Conservation (phyloP, 768 basidiomycete species). For the Podaxis sp. region DNA sequence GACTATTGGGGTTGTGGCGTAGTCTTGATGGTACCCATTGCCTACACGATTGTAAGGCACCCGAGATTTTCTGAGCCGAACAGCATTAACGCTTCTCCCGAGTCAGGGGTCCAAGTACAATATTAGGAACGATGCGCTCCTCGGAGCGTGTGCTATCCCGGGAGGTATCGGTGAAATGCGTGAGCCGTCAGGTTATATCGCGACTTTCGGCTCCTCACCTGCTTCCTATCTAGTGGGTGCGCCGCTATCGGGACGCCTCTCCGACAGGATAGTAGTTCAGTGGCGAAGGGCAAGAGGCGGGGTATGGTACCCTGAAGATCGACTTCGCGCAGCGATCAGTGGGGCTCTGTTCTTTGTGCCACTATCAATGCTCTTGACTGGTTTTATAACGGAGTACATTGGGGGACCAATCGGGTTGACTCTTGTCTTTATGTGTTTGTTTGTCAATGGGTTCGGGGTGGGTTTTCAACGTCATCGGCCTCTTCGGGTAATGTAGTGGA, state of each 20-base stretch:
- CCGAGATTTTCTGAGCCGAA: not conserved
- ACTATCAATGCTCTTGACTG: slow-evolving; percentile 45
- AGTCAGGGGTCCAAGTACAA: slow-evolving; percentile 54
- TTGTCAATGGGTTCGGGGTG: slow-evolving; percentile 61
- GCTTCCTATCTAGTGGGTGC: slow-evolving; percentile 50
- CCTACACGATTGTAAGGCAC: slow-evolving; percentile 60
- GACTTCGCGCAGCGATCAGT: slow-evolving; percentile 49
- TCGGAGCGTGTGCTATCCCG: slow-evolving; percentile 62
- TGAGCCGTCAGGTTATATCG: slow-evolving; percentile 27
- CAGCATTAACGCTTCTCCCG: slow-evolving; percentile 20
- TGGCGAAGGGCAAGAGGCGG: slow-evolving; percentile 49
- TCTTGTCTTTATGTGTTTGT: slow-evolving; percentile 53
- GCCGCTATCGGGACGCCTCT: slow-evolving; percentile 55
- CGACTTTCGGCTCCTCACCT: not conserved
- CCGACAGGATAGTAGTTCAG: slow-evolving; percentile 49
- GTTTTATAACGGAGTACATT: slow-evolving; percentile 50
- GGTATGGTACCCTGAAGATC: slow-evolving; percentile 60
- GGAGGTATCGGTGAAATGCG: slow-evolving; percentile 59
- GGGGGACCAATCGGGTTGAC: slow-evolving; percentile 47
- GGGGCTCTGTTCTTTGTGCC: slow-evolving; percentile 52
- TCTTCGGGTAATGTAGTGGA: not conserved
- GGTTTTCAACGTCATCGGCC: slow-evolving; percentile 18
- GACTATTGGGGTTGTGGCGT: not conserved
- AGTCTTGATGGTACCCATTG: slow-evolving; percentile 59
- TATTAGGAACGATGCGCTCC: slow-evolving; percentile 53